A percentile compares a stretch with the other conserved stretches of the same genome.
These are phyloP conservation scores for Cytospora schulzeri DNA, from an alignment of 2,329 filamentous ascomycete genomes.

Conservation along the genomic window DNA sequence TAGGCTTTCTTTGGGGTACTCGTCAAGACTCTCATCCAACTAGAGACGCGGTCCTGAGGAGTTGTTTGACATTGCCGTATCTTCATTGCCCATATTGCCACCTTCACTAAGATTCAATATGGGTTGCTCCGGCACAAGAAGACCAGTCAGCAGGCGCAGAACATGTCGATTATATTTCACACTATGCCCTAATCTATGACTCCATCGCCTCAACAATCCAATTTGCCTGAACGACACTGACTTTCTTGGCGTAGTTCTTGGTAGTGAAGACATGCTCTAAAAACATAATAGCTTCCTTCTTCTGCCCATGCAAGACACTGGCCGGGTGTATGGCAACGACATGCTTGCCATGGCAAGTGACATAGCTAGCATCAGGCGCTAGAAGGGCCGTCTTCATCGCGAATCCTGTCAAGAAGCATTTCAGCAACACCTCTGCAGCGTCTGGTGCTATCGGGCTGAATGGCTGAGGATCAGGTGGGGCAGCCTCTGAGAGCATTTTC, in stretches of 20 bases:
- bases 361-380: constrained; percentile 62
- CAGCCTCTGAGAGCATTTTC: constrained; percentile 49
- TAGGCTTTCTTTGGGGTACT: no score
- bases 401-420: constrained; percentile 65
- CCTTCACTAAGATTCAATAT: no score
- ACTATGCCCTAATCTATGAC: neutral
- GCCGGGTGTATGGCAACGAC: constrained; percentile 64
- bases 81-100: no score
- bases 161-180: neutral
- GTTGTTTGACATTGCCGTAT: no score
- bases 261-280: constrained; percentile 67
- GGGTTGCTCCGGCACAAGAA: neutral
- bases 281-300: constrained; percentile 69
- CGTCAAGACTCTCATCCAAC: no score
- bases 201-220: constrained; percentile 57
- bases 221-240: constrained; percentile 60
- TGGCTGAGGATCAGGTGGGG: constrained; percentile 55
- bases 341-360: constrained; percentile 62
- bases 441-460: constrained; percentile 59
- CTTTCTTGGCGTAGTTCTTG: constrained; percentile 68
- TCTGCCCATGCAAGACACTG: constrained; percentile 63
- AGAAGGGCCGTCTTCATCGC: constrained; percentile 62
- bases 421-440: constrained; percentile 55
- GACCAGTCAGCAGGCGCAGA: no score
- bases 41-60: no score